Conservation (phyloP, 2,329 filamentous ascomycete species). For the Penicillium sp. region DNA sequence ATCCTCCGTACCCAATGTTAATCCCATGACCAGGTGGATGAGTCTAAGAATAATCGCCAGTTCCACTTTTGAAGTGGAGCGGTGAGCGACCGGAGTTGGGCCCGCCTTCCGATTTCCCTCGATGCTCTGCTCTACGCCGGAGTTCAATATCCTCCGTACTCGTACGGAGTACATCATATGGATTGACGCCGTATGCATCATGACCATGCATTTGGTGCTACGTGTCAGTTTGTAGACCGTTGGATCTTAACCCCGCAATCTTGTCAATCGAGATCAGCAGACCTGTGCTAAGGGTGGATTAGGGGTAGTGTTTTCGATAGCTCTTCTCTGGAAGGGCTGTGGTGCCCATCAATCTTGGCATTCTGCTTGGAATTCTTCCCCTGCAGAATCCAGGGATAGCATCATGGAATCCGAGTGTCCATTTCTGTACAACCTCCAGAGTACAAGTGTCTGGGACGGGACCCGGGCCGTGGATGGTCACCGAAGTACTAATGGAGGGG, state of each 20-base stretch:
- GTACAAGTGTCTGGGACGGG: no score
- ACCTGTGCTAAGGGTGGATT: conserved; percentile 3
- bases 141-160: not conserved
- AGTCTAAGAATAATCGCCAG: no score
- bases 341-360: conserved; percentile 2
- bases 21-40: not conserved
- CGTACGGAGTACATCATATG: not conserved
- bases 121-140: conserved; percentile 5
- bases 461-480: no score
- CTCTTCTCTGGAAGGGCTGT: conserved; percentile 2
- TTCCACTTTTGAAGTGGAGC: conserved; percentile 12
- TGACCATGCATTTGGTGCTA: not conserved
- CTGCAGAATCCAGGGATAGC: not conserved
- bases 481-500: no score
- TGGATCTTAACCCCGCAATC: conserved; percentile 2
- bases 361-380: not conserved
- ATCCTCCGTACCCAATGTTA: not conserved
- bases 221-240: not conserved
- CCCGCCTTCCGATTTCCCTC: conserved; percentile 5
- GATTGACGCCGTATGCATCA: not conserved
- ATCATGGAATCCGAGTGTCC: not conserved
- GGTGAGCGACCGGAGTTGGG: conserved; percentile 16
- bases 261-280: conserved; percentile 4
- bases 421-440: no score
- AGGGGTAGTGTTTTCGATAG: not conserved